A percentile compares a stretch with the other conserved stretches of the same genome.
phyloP scores from a whole-genome alignment of 2,329 filamentous ascomycete species.

The Stenocarpella maydis region DNA sequence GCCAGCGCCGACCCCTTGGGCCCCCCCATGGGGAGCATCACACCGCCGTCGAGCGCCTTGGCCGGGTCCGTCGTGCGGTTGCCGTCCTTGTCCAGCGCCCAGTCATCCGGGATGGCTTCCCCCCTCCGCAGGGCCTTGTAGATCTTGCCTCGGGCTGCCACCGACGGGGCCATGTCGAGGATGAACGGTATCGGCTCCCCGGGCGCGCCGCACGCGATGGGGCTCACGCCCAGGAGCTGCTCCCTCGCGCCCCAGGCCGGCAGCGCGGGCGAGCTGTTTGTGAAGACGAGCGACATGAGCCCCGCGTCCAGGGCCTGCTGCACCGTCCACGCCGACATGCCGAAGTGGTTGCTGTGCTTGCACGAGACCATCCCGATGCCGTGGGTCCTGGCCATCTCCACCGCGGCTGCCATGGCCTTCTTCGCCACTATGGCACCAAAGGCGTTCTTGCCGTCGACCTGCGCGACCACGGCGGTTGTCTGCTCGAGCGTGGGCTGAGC shows the following conservation, averaged over 20 bases:
- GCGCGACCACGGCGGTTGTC: constrained; percentile 73
- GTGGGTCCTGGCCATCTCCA: constrained; percentile 68
- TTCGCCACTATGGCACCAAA: constrained; percentile 80
- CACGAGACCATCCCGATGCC: constrained; percentile 81
- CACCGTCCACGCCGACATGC: constrained; percentile 84
- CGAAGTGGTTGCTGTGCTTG: constrained; percentile 82
- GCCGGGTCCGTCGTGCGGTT: constrained; percentile 75
- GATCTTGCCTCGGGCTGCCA: constrained; percentile 76
- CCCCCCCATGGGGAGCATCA: constrained; percentile 88
- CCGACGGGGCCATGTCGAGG: constrained; percentile 76
- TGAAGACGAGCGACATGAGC: constrained; percentile 76
- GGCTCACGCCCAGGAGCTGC: constrained; percentile 77
- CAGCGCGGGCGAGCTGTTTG: constrained; percentile 75
- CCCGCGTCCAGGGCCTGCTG: constrained; percentile 77
- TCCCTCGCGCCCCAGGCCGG: constrained; percentile 74
- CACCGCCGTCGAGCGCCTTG: constrained; percentile 71
- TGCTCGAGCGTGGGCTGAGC: constrained; percentile 67
- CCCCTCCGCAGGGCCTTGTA: constrained; percentile 73
- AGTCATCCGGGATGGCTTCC: constrained; percentile 75
- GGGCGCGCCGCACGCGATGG: constrained; percentile 79
- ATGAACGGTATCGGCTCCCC: constrained; percentile 70
- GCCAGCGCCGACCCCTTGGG: constrained; percentile 81
- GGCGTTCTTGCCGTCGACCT: constrained; percentile 71
- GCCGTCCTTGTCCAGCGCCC: constrained; percentile 79
- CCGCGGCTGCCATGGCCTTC: constrained; percentile 70